phyloP scores from a whole-genome alignment of 306 rosid genomes.

The Quercus variabilis region DNA sequence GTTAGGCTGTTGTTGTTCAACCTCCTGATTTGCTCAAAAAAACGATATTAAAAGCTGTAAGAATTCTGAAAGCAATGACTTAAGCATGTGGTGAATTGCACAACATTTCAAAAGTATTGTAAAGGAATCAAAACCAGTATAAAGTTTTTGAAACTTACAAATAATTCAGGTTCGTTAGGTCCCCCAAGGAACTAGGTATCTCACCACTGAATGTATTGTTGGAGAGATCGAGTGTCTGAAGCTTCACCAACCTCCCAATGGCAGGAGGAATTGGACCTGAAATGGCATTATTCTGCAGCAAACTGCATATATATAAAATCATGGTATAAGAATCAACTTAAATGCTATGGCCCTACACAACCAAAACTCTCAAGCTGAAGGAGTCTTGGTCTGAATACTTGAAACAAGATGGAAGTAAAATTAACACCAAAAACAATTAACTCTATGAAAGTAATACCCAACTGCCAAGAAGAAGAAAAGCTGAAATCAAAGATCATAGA shows the following conservation, averaged over 20 bases:
- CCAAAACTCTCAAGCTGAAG: slow-evolving; percentile 6
- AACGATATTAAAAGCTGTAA: slow-evolving; percentile 17
- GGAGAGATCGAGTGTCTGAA: slow-evolving; percentile 94
- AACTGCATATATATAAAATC: slow-evolving; percentile 40
- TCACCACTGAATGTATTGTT: slow-evolving; percentile 63
- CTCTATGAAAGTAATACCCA: not conserved
- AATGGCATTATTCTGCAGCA: slow-evolving; percentile 92
- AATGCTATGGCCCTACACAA: not conserved
- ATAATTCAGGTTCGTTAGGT: slow-evolving; percentile 76
- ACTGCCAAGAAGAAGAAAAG: not conserved
- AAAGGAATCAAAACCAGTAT: not conserved
- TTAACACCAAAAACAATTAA: not conserved
- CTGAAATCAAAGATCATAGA: not conserved
- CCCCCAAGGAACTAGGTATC: slow-evolving; percentile 85
- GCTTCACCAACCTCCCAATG: slow-evolving; percentile 78
- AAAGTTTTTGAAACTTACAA: slow-evolving; percentile 57
- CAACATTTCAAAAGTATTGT: slow-evolving; percentile 7
- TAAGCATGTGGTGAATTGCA: slow-evolving; percentile 12
- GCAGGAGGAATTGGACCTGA: slow-evolving; percentile 77
- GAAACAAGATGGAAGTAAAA: not conserved
- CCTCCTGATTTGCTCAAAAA: slow-evolving; percentile 64
- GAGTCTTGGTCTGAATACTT: not conserved
- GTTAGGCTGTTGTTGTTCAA: slow-evolving; percentile 91
- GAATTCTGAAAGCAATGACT: slow-evolving; percentile 8
- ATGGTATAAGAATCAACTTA: not conserved